Evolutionary conservation across 345 rosid species (phyloP), one percentile per base, ranked within the genome.

Genomic region (Syzygium grande): DNA sequence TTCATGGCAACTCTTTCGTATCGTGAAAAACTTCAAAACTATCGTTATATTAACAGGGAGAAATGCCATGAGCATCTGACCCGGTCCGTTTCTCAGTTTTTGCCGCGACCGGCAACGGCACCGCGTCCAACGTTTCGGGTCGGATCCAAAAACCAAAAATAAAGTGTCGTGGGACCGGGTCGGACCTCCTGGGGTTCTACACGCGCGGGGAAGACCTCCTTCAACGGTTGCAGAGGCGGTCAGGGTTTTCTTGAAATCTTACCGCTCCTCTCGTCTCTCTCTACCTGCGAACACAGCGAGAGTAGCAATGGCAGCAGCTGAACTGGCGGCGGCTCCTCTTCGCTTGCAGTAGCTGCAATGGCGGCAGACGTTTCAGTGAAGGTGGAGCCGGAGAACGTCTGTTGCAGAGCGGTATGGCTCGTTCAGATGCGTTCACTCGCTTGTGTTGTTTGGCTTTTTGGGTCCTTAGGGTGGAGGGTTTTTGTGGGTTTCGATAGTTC

Each of bases 341-440:
- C 80, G 80, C 61, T 84, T 29, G 6, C 46, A 0, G 49, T 63
- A 43, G 83, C 41, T 65, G 68, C 19, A 63, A 94, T 94, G 94
- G 93, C 90, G 30, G 91, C 85, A 30, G 92, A 87, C 49, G 86
- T 79, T 91, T 85, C 90, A 43, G 90, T 89, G 30, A 92, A 92
- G 87, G 61, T 58, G 30, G 89, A 90, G 87, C 84, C 93, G 5
- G 78, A 79, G 30, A 93, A 90, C 88, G 87, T 94, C 84, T 96
- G 98, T 89, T 96, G 99, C 91, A 46, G 84, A 80, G 89, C 87
- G 94, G 98, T 96, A 90, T 23, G 90, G 51, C 87, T 52, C 22
- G 30, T 41, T 43, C 46, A 73, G 1, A 2, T 61, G 49, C 27
- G 29, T 68, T 73, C 38, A 5, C 25, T 17, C 6, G 49, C 80